phyloP scores from a whole-genome alignment of 768 basidiomycete genomes.

The Paxillus ammoniavirescens region DNA sequence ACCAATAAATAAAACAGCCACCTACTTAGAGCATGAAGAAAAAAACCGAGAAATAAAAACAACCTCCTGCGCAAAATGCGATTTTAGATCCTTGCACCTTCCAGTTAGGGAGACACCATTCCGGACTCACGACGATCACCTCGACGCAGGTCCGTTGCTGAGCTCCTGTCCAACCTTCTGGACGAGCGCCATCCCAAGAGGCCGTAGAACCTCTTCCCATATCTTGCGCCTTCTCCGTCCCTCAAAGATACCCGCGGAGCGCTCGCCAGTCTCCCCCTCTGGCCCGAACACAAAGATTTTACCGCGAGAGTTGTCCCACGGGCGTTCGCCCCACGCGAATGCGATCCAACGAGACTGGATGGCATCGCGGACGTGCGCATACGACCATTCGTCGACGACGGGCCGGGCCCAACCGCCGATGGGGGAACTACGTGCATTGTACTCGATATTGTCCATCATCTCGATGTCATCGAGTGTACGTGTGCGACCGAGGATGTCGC shows the following conservation, averaged over 20 bases:
- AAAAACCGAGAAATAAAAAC: not conserved
- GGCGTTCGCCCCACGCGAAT: constrained; percentile 71
- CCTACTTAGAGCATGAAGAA: not conserved
- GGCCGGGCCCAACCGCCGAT: constrained; percentile 51
- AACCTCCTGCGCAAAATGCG: not conserved
- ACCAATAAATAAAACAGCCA: constrained; percentile 4
- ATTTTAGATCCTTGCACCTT: constrained; percentile 8
- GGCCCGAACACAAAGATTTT: constrained; percentile 81
- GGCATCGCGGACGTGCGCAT: constrained; percentile 62
- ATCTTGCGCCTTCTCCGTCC: constrained; percentile 55
- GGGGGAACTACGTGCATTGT: constrained; percentile 8
- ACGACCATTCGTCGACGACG: constrained; percentile 65
- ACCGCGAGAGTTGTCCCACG: constrained; percentile 57
- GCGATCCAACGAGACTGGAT: constrained; percentile 75
- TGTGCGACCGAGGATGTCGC: constrained; percentile 13
- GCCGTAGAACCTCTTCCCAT: constrained; percentile 68
- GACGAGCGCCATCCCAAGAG: constrained; percentile 62
- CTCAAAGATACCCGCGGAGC: constrained; percentile 61
- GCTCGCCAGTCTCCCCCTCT: constrained; percentile 78
- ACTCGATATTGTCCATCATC: constrained; percentile 24
- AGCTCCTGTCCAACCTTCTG: constrained; percentile 76
- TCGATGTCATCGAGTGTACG: constrained; percentile 27
- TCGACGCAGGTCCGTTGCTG: constrained; percentile 58
- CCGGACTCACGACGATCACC: constrained; percentile 13
- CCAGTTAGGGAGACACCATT: not conserved